Evolutionary conservation across 2,329 filamentous ascomycete species (phyloP), one percentile per base, ranked within the genome.

Genomic region (Paecilomyces niveus): DNA sequence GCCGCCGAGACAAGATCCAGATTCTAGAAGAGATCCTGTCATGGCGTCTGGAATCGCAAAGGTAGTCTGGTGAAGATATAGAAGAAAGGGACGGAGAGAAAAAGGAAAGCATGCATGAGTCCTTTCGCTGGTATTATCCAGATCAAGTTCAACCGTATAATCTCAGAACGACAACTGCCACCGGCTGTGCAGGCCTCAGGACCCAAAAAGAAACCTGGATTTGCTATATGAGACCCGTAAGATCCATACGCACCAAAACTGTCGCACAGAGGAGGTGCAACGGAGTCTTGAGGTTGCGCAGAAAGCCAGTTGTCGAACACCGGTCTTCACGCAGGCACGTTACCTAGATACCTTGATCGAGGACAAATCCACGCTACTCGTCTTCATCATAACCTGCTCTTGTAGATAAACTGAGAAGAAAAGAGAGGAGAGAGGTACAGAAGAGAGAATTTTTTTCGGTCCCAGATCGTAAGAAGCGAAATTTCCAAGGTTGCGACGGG

Each of bases 71-170:
- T n/a, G 21, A 26, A 31, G 10, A 15, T 10, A 15, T 26, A 35
- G 2, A 29, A 32, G 32, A 33, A 26, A 33, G 39, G 22, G 50
- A 55, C 52, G 57, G 55, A n/a, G 53, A 58, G 58, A 61, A 55
- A 62, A 61, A 54, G 57, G 64, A 62, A 67, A 68, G 65, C 67
- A 65, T 61, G 73, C 72, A 75, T 74, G 69, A 74, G 72, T 75
- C 65, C 73, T 75, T 75, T 74, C 73, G 73, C 73, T 75, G 73
- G 73, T 72, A 72, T 75, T 74, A 72, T 71, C 72, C 72, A 75
- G 71, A 74, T 74, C 72, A 75, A 75, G 72, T 75, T 73, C 67
- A 74, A 75, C 73, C 73, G 73, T 75, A 73, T 75, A 64, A 68
- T 75, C 73, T 75, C 73, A 75, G 73, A 74, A 74, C 72, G 66